Evolutionary conservation across 768 basidiomycete genomes (phyloP).

Genomic region (Dictyophora rubrovolvata): DNA sequence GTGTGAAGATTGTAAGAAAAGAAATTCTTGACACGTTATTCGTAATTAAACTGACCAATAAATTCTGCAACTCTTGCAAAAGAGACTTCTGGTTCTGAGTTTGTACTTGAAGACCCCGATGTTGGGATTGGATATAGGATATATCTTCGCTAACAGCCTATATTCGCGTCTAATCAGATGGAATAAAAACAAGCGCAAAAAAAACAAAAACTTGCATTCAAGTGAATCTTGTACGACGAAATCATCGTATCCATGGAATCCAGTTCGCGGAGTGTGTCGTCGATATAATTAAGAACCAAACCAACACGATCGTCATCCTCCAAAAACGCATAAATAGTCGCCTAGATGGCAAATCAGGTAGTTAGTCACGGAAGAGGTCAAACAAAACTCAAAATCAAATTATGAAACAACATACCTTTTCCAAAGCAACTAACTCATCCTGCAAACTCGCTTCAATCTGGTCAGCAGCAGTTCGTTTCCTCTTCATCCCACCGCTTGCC

Average conservation of each 20-base stretch:
- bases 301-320: conserved; percentile 90
- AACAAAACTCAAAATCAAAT: no score
- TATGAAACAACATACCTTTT: conserved; percentile 53
- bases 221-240: conserved; percentile 90
- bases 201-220: conserved; percentile 57
- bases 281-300: conserved; percentile 77
- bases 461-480: conserved; percentile 66
- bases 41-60: conserved; percentile 47
- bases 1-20: no score
- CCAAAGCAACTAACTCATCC: conserved; percentile 86
- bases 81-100: conserved; percentile 89
- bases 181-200: conserved; percentile 15
- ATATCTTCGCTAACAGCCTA: conserved; percentile 96
- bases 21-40: neutral
- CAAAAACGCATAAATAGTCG: conserved; percentile 94
- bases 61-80: conserved; percentile 74
- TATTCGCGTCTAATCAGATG: neutral
- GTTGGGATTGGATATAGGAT: conserved; percentile 89
- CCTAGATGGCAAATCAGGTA: conserved; percentile 35
- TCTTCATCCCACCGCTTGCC: conserved; percentile 49
- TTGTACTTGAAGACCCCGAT: conserved; percentile 93
- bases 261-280: conserved; percentile 79
- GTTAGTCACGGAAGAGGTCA: no score
- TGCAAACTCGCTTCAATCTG: conserved; percentile 82
- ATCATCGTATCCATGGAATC: conserved; percentile 85